Evolutionary conservation across 805 yeast genomes (phyloP).

Genomic region (Kazachstania martiniae): DNA sequence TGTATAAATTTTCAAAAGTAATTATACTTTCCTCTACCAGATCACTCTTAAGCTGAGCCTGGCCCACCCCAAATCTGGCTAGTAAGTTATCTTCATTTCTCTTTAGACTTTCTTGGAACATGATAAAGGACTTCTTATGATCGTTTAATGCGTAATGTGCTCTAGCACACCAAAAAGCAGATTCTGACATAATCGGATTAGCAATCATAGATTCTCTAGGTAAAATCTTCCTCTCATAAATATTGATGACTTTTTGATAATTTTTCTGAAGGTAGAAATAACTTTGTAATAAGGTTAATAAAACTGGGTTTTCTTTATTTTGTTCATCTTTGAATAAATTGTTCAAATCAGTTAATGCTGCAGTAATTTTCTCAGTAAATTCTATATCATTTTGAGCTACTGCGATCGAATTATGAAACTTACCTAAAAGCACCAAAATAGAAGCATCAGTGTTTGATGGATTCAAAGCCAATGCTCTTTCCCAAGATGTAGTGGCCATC

Average conservation of each 20-base stretch:
- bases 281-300: conserved; percentile 56
- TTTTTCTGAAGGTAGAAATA: conserved; percentile 64
- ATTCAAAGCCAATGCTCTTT: conserved; percentile 58
- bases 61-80: conserved; percentile 77
- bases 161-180: conserved; percentile 80
- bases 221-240: conserved; percentile 40
- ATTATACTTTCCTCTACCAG: conserved; percentile 74
- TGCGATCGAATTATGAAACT: conserved; percentile 51
- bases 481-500: conserved; percentile 77
- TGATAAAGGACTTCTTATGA: conserved; percentile 56
- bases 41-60: conserved; percentile 66
- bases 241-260: conserved; percentile 42
- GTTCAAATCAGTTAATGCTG: conserved; percentile 41
- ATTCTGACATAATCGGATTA: conserved; percentile 42
- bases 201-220: conserved; percentile 27
- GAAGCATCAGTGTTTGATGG: conserved; percentile 50
- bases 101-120: conserved; percentile 62
- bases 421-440: conserved; percentile 54
- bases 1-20: conserved; percentile 66
- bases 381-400: conserved; percentile 38
- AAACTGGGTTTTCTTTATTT: conserved; percentile 43
- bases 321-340: conserved; percentile 25
- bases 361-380: conserved; percentile 48
- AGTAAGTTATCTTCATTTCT: conserved; percentile 53
- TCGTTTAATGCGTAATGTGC: conserved; percentile 52